These are phyloP conservation scores for Ambrosia hybrid DNA, from an alignment of 140 eudicot genomes.

Conservation along the genomic window DNA sequence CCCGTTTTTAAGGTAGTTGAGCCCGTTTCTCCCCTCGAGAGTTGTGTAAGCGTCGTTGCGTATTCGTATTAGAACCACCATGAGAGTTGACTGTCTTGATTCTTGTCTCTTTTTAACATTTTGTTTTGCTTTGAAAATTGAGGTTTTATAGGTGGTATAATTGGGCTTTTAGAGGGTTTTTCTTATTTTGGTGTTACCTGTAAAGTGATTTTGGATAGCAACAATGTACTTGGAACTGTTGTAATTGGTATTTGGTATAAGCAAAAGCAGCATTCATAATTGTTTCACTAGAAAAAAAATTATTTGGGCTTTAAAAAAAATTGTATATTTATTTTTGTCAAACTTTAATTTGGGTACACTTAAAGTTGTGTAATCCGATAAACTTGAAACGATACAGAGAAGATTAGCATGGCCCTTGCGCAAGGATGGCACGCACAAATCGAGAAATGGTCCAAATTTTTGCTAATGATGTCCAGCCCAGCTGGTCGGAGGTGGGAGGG, in stretches of 20 bases:
- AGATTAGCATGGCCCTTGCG: constrained; percentile 98
- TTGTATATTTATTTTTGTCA: no score
- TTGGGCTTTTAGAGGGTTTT: constrained; percentile 45
- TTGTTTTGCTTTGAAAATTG: constrained; percentile 15
- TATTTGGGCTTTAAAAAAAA: constrained; percentile 2
- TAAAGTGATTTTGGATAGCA: constrained; percentile 64
- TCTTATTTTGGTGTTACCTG: constrained; percentile 36
- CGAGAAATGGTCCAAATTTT: no score
- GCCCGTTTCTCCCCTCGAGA: constrained; percentile 29
- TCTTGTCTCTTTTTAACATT: constrained; percentile 23
- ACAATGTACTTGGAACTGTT: constrained; percentile 38
- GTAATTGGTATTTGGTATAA: constrained; percentile 42
- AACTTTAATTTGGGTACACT: no score
- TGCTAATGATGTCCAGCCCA: no score
- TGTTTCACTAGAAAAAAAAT: constrained; percentile 11
- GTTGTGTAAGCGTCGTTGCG: constrained; percentile 31
- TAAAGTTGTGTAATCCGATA: constrained; percentile 35
- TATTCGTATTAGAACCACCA: constrained; percentile 24
- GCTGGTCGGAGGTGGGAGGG: no score
- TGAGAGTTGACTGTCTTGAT: constrained; percentile 40
- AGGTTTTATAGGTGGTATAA: constrained; percentile 43
- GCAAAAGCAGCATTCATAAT: constrained; percentile 24
- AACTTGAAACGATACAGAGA: constrained; percentile 88
- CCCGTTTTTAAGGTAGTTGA: constrained; percentile 42
- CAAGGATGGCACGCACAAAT: constrained; percentile 98